Percentiles rank a stretch among this genome's conserved stretches.
These are phyloP conservation scores for Thalassiosira mediterranea DNA, from an alignment of 352 stramenopile genomes.

Conservation along the genomic window DNA sequence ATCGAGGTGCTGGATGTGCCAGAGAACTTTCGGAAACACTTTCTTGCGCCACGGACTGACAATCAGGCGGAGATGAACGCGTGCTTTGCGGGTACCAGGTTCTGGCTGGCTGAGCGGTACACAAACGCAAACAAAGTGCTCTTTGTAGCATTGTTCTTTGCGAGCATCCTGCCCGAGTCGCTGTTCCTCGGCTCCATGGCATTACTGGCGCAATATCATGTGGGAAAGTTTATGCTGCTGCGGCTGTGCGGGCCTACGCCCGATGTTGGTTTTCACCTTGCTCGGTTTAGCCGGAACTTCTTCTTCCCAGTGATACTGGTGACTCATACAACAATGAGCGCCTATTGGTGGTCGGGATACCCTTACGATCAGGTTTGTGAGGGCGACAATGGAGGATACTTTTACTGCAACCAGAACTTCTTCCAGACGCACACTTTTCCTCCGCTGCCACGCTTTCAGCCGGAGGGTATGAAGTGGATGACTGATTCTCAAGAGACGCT, in stretches of 20 bases:
- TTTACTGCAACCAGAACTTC: slow-evolving; percentile 47
- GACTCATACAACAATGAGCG: slow-evolving; percentile 21
- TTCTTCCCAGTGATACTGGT: slow-evolving; percentile 37
- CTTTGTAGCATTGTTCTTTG: slow-evolving; percentile 48
- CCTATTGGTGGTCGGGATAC: slow-evolving; percentile 50
- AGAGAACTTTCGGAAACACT: slow-evolving; percentile 60
- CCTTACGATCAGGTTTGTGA: slow-evolving; percentile 49
- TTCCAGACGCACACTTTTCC: slow-evolving; percentile 22
- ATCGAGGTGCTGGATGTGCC: slow-evolving; percentile 44
- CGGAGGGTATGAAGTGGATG: slow-evolving; percentile 34
- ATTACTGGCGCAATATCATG: slow-evolving; percentile 31
- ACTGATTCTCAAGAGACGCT: slow-evolving; percentile 33
- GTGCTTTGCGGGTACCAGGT: slow-evolving; percentile 56
- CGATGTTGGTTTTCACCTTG: slow-evolving; percentile 24
- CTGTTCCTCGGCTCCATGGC: slow-evolving; percentile 29
- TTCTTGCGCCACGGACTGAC: slow-evolving; percentile 50
- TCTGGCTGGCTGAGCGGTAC: slow-evolving; percentile 66
- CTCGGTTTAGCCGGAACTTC: slow-evolving; percentile 27
- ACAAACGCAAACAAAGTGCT: slow-evolving; percentile 51
- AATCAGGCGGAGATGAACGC: slow-evolving; percentile 67
- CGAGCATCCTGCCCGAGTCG: slow-evolving; percentile 22
- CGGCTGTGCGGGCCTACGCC: slow-evolving; percentile 25
- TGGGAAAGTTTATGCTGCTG: slow-evolving; percentile 51
- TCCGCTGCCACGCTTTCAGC: slow-evolving; percentile 9
- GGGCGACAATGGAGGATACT: slow-evolving; percentile 22